Base-by-base conservation (phyloP, 1,284 basidiomycete species). In the Irpex sp. region DNA sequence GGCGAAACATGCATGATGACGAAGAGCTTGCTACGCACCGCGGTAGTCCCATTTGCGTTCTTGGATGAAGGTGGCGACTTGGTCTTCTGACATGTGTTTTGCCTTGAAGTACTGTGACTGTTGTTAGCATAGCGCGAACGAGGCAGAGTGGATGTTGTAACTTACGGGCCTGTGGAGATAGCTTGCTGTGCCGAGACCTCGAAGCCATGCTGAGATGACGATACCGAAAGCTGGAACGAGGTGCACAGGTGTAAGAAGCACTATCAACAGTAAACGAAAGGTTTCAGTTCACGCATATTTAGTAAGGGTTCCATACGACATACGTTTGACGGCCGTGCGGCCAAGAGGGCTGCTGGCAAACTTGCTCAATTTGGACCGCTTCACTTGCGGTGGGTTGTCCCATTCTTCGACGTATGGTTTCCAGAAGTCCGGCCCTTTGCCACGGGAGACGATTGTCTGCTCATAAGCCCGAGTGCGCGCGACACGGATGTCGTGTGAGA, bases 41-140 rank as follows among this genome's bases (percentile, higher is more conserved):
- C 90, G 79, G 71, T 95, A 95, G 63, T 92, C 88, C 90, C 92
- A 93, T 72, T 92, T 93, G 35, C 91, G 85, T 73, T 96, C 94
- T 69, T 93, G 90, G 65, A 95, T 83, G 76, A 93, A 96, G 0
- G 88, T 76, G 9, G 86, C 86, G 6, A 85, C 76, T 71, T 95
- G 85, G 33, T 82, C 74, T 3, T 80, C 74, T 0, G 84, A 83
- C 93, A 96, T 95, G 59, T 84, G 84, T 76, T 95, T 96, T 4
- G 87, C 78, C 63, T 85, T 81, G 66, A 94, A 96, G 72, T 95
- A 95, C 88, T 92, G 39, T 5, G 15, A 15, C 26, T 19, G 13
- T 11, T 7, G 35, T 21, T 13, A 57, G 31, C 31, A 43, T 9
- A 26, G 2, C n/a, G 8, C n/a, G 46, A 2, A 35, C 55, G 11